These are phyloP conservation scores for Plectosphaerella plurivora DNA, from an alignment of 2,329 filamentous ascomycete genomes.

Conservation along the genomic window DNA sequence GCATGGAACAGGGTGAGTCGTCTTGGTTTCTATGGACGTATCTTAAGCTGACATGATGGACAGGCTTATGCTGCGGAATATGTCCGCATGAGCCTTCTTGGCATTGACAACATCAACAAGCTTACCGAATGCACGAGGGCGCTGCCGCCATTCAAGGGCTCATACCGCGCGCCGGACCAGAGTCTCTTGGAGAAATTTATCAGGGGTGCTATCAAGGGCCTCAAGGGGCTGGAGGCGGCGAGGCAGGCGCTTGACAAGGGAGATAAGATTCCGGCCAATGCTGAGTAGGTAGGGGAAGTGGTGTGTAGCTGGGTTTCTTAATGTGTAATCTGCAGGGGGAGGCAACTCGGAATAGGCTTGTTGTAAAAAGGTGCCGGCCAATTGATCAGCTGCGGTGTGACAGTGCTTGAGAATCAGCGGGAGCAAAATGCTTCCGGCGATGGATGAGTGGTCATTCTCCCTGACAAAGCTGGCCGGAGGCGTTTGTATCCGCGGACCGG, in stretches of 20 bases:
- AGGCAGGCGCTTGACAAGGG: slow-evolving; percentile 6
- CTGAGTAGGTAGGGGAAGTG: background rate
- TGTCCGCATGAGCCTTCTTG: slow-evolving; percentile 48
- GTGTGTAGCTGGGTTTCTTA: background rate
- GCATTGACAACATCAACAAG: slow-evolving; percentile 51
- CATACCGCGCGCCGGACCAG: slow-evolving; percentile 7
- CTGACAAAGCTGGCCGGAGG: too few relatives aligned
- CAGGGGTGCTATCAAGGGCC: slow-evolving; percentile 2
- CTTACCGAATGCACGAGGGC: slow-evolving; percentile 52
- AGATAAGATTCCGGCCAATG: slow-evolving; percentile 9
- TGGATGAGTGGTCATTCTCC: too few relatives aligned
- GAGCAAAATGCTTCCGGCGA: too few relatives aligned
- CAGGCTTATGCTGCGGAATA: slow-evolving; percentile 49
- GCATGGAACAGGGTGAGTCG: slow-evolving; percentile 35
- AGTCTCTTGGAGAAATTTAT: slow-evolving; percentile 3
- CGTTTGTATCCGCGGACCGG: too few relatives aligned
- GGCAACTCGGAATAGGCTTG: too few relatives aligned
- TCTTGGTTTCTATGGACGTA: background rate
- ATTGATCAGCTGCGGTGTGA: too few relatives aligned
- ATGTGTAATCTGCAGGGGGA: background rate
- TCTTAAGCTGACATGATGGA: background rate
- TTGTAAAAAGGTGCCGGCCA: too few relatives aligned
- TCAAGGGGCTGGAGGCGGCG: background rate
- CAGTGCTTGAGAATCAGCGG: too few relatives aligned
- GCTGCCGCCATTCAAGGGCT: slow-evolving; percentile 28